Conservation (phyloP, 2,329 filamentous ascomycete genomes). For the Cytospora chrysosperma region DNA sequence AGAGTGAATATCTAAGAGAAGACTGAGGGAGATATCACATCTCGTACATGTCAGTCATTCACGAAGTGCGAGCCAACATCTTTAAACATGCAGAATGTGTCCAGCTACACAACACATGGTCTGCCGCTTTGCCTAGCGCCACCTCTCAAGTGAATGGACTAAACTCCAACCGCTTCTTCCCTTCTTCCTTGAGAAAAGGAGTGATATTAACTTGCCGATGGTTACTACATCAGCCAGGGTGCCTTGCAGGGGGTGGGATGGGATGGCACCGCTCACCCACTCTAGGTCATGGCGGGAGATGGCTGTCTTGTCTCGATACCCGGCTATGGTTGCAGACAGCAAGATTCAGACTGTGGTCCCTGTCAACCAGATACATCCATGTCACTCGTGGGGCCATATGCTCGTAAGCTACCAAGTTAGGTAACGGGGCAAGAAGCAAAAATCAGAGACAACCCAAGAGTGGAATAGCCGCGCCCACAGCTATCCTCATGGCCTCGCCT, state of each 20-base stretch:
- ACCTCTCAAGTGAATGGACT: not conserved
- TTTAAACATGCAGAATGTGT: slow-evolving; percentile 16
- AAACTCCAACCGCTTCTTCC: not conserved
- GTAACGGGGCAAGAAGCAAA: not conserved
- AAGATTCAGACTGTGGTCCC: not conserved
- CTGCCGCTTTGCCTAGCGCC: slow-evolving; percentile 14
- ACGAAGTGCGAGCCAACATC: slow-evolving; percentile 10
- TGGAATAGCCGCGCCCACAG: not conserved
- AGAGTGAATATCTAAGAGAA: not conserved
- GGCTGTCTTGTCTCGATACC: not conserved
- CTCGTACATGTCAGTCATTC: not conserved
- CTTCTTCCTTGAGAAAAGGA: not conserved
- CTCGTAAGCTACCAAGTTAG: not conserved
- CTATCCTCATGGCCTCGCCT: not conserved
- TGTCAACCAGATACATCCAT: not conserved
- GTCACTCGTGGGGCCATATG: not conserved
- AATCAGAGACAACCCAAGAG: not conserved
- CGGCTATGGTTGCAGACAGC: not conserved
- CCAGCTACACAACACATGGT: slow-evolving; percentile 17
- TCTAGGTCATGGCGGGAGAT: not conserved
- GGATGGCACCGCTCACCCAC: slow-evolving; percentile 1
- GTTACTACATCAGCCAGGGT: slow-evolving; percentile 3
- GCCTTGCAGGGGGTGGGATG: slow-evolving; percentile 9
- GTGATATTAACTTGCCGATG: not conserved
- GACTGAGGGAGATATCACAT: not conserved